These are phyloP conservation scores for Capillidium heterosporum DNA, from an alignment of 371 early-diverging fungal genomes.

Conservation along the genomic window DNA sequence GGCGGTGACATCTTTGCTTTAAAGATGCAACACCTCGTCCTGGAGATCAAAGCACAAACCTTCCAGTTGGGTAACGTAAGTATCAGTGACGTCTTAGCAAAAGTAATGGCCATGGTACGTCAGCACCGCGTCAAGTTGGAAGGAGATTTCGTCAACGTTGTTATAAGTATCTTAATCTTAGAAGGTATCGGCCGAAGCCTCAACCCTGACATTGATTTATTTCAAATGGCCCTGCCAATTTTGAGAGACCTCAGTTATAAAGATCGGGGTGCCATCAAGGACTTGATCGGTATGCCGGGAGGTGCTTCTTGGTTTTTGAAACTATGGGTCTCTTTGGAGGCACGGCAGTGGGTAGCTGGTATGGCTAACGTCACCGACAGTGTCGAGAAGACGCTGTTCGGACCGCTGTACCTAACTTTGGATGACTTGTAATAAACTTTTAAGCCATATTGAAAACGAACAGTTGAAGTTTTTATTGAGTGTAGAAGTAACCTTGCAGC, in stretches of 20 bases:
- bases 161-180: constrained; percentile 70
- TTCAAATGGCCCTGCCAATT: constrained; percentile 64
- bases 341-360: constrained; percentile 16
- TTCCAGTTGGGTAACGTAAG: constrained; percentile 59
- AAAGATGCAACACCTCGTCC: constrained; percentile 56
- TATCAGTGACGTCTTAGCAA: constrained; percentile 53
- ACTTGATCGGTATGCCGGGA: constrained; percentile 27
- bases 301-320: constrained; percentile 37
- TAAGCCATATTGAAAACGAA: too few relatives aligned
- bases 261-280: constrained; percentile 30
- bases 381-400: not conserved
- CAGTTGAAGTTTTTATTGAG: too few relatives aligned
- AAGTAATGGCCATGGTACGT: constrained; percentile 70
- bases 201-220: constrained; percentile 78
- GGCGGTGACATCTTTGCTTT: constrained; percentile 57
- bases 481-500: too few relatives aligned
- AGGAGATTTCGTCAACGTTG: constrained; percentile 83
- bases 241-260: constrained; percentile 38
- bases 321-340: constrained; percentile 60
- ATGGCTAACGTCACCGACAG: not conserved
- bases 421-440: too few relatives aligned
- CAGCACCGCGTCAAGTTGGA: constrained; percentile 81
- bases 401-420: not conserved
- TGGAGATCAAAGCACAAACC: constrained; percentile 41
- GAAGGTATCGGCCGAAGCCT: constrained; percentile 88